Base-by-base conservation (phyloP, 768 basidiomycete genomes). In the Agrocybe praecox region DNA sequence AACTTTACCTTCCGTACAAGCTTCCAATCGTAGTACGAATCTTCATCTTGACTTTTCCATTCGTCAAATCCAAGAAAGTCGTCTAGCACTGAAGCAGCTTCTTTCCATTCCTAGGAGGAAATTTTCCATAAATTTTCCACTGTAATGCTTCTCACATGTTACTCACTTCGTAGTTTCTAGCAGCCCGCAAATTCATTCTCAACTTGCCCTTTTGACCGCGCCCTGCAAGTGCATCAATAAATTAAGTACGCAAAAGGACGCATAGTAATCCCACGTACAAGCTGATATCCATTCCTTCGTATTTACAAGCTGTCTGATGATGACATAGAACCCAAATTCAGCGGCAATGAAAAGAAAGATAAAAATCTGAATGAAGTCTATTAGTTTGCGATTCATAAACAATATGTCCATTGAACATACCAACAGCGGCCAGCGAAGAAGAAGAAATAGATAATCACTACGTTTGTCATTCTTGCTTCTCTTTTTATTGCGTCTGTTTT, bases 251-350 rank as follows among this genome's bases (percentile, higher is more conserved):
- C 15, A 26, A 4, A 9, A 2, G 48, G 42, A 32, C 36, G 34
- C 18, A 18, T 22, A 2, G 12, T 42, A 55, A n/a, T 14, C 36
- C 6, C 12, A 60, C 76, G 49, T 67, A 95, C 95, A 98, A 46
- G 94, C 94, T 22, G 89, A 85, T 44, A 96, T 69, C 85, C 88
- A 98, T 73, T 99, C 96, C 68, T 97, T 93, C 4, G 92, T 82
- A 67, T 98, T 98, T 43, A 99, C 97, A 17, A 96, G 66, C 69
- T 99, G 96, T 15, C 96, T 80, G 46, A 94, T 92, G 33, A 92
- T 61, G 36, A 98, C 83, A 65, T 99, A 99, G 23, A 90, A 70
- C 14, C 90, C 80, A 69, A 98, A 98, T 71, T 98, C 90, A 14
- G 79, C 78, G 36, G 85, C 80, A 54, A 98, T 97, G 71, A 97